Evolutionary conservation across 2,329 filamentous ascomycete species (phyloP).

Genomic region (Gyromitra esculenta): DNA sequence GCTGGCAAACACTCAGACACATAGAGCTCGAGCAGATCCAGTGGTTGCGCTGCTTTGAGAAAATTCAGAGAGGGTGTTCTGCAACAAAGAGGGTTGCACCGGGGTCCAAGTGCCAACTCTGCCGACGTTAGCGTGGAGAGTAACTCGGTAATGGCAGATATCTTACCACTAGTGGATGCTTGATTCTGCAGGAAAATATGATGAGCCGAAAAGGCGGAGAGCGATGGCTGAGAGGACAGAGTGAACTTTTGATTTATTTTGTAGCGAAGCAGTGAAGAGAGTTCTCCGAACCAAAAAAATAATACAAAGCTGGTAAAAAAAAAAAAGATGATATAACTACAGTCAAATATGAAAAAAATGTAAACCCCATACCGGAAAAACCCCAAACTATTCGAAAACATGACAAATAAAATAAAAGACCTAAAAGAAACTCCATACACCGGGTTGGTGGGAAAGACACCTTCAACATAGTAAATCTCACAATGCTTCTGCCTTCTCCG

Average conservation of each 20-base stretch:
- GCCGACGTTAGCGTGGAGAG: background rate
- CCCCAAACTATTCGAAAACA: conserved; percentile 18
- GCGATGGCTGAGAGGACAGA: background rate
- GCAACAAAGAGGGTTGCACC: conserved; percentile 4
- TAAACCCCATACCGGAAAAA: conserved; percentile 18
- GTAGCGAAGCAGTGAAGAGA: background rate
- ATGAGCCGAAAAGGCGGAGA: background rate
- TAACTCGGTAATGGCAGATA: conserved; percentile 29
- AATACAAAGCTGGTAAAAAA: conserved; percentile 33
- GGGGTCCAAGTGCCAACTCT: conserved; percentile 20
- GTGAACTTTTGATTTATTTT: conserved; percentile 32
- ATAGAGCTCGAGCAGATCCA: background rate
- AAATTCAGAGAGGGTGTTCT: conserved; percentile 1
- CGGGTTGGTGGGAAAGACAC: conserved; percentile 14
- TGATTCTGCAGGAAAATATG: background rate
- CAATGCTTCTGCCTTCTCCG: background rate
- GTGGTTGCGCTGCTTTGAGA: conserved; percentile 21
- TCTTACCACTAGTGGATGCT: conserved; percentile 7
- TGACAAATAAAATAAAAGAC: conserved; percentile 27
- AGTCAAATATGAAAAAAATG: conserved; percentile 15
- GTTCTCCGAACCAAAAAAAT: conserved; percentile 2
- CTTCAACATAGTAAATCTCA: conserved; percentile 21
- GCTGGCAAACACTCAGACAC: background rate
- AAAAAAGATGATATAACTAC: conserved; percentile 37
- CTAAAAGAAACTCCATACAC: conserved; percentile 26